Base-by-base conservation (phyloP, 495 filamentous ascomycete genomes). In the Saxispiralis lemnorum region DNA sequence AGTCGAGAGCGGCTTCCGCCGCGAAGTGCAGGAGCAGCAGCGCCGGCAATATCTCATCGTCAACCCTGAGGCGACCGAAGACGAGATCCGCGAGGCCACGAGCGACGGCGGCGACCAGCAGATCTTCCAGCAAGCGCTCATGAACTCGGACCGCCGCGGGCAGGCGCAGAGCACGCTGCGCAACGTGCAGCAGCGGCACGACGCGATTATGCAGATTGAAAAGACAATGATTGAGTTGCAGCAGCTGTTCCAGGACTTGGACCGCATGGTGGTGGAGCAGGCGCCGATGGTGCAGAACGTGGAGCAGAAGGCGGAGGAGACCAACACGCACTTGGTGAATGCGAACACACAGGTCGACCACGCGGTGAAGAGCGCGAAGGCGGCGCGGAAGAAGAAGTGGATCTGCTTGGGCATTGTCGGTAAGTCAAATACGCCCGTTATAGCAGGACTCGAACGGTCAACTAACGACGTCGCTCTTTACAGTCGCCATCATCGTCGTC, bases 361-460 rank as follows among this genome's bases (percentile, higher is more conserved):
- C 14, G 92, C 87, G 13, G 78, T 93, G 38, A 65, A 65, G 28
- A 92, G 80, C 48, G 87, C 92, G n/a, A 64, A 76, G 53, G 71
- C 71, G 40, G 76, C 79, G 31, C 73, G 83, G 48, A 81, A 76
- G 66, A 95, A 93, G 85, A 97, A 96, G 81, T 97, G 89, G 89
- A 88, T 83, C 56, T 93, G 86, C 63, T 61, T 95, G 56, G 72
- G 79, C 53, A 81, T 96, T 51, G 21, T 12, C 17, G 39, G 48
- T 51, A 18, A 51, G 48, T 45, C n/a, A n/a, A n/a, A n/a, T n/a
- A n/a, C n/a, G n/a, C n/a, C n/a, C n/a, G n/a, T n/a, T n/a, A n/a
- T n/a, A n/a, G n/a, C n/a, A n/a, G n/a, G n/a, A n/a, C n/a, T n/a
- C n/a, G n/a, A n/a, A n/a, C n/a, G n/a, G n/a, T 24, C 37, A 11